phyloP scores from a whole-genome alignment of 352 stramenopile species.

The Halophytophthora batemanensis region DNA sequence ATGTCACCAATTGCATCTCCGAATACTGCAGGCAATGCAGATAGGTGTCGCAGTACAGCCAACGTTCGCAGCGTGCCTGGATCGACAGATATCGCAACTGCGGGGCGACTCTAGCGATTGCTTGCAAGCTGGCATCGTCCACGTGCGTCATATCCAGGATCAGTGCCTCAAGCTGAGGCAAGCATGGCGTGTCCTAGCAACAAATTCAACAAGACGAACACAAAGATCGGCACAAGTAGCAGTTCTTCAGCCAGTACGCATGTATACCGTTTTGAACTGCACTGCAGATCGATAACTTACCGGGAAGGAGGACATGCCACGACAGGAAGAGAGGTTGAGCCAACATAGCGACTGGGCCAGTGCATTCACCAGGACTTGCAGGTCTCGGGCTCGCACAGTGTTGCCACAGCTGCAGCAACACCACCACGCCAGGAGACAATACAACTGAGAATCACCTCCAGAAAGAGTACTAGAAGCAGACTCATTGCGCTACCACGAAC shows the following conservation, averaged over 20 bases:
- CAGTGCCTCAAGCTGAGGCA: constrained; percentile 48
- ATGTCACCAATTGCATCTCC: constrained; percentile 1
- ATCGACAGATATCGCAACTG: constrained; percentile 64
- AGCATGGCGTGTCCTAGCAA: constrained; percentile 20
- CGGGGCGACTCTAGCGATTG: constrained; percentile 28
- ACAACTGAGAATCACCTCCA: background rate
- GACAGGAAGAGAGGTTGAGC: constrained; percentile 56
- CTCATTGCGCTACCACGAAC: constrained; percentile 12
- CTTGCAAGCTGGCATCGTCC: constrained; percentile 36
- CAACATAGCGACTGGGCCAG: constrained; percentile 31
- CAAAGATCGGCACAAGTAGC: background rate
- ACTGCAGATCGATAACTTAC: constrained; percentile 11
- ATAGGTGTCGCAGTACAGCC: background rate
- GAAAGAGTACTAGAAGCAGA: background rate
- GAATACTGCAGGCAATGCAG: too few species aligned
- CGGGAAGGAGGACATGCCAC: constrained; percentile 38
- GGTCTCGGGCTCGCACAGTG: constrained; percentile 23
- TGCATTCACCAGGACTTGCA: constrained; percentile 30
- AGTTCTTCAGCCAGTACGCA: background rate
- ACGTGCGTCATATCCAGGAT: constrained; percentile 62
- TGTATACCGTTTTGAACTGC: background rate
- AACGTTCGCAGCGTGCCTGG: constrained; percentile 26
- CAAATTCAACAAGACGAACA: background rate
- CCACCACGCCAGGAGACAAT: background rate
- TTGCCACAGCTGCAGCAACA: constrained; percentile 27